Evolutionary conservation across 495 filamentous ascomycete species (phyloP), one percentile per base, ranked within the genome.

Genomic region (Penicillium canariense): DNA sequence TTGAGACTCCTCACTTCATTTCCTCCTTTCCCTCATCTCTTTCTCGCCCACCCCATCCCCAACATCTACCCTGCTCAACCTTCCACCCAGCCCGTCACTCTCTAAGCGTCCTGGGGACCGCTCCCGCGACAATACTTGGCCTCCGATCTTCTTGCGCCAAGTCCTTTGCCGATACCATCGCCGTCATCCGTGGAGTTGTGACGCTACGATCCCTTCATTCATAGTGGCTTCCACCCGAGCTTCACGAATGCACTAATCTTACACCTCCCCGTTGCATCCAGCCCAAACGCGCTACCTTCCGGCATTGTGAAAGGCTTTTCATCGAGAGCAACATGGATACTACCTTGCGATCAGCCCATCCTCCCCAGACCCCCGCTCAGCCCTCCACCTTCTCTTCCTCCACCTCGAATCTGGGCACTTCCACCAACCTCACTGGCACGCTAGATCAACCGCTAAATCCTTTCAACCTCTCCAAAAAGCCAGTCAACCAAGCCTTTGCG

Each of bases 261-360:
- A 25, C 40, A 50, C 18, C 25, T 48, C 39, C 30, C 40, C 22
- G n/a, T 46, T 40, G 27, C 34, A 28, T 42, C 52, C 35, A 35
- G 35, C 26, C 14, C 32, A 18, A 5, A 26, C 26, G 38, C 36
- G 25, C 26, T 38, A 43, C 46, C n/a, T 18, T 30, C 43, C 44
- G 25, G 40, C 39, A n/a, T 51, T 17, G 7, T 31, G 40, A n/a
- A 23, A 23, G 40, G 25, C 22, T 44, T 18, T 28, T 15, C 26
- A 14, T 25, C 50, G 36, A 49, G 32, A 4, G 38, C 20, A 23
- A 25, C 38, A 67, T 67, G 63, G 58, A 67, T 39, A 48, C 61
- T 23, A 61, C 53, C 15, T 35, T 57, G 15, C 58, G 47, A 55
- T 46, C 63, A 49, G 17, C 50, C 39, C 56, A 52, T 56, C 38